These are phyloP conservation scores for Nakazawaea populi DNA, from an alignment of 805 yeast genomes.

Conservation along the genomic window DNA sequence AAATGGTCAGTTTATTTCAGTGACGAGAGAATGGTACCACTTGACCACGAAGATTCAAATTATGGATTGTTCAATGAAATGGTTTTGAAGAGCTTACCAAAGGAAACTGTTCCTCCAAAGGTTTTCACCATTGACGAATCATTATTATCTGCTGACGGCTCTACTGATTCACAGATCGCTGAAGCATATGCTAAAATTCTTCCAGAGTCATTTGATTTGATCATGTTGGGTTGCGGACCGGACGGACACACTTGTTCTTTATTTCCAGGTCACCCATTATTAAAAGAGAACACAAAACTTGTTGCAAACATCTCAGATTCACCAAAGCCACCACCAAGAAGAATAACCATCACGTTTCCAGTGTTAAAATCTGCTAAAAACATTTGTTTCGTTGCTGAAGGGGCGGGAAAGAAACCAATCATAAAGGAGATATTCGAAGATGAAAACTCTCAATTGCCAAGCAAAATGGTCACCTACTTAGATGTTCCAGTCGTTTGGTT, in stretches of 20 bases:
- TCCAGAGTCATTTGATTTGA: constrained; percentile 56
- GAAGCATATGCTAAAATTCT: constrained; percentile 52
- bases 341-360: constrained; percentile 85
- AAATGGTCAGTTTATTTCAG: constrained; percentile 81
- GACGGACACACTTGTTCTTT: constrained; percentile 95
- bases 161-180: constrained; percentile 52
- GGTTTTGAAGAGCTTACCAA: constrained; percentile 45
- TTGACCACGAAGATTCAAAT: constrained; percentile 79
- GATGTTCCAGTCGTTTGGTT: constrained; percentile 69
- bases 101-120: constrained; percentile 44
- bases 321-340: constrained; percentile 91
- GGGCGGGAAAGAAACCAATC: constrained; percentile 73
- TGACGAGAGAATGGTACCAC: constrained; percentile 86
- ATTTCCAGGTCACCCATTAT: constrained; percentile 76
- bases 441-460: constrained; percentile 50
- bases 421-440: constrained; percentile 64
- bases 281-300: constrained; percentile 43
- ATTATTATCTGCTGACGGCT: constrained; percentile 49
- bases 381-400: constrained; percentile 85
- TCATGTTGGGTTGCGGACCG: constrained; percentile 88
- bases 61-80: constrained; percentile 68
- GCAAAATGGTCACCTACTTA: constrained; percentile 64
- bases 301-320: constrained; percentile 73
- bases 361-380: constrained; percentile 47
- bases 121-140: constrained; percentile 62